Evolutionary conservation across 345 rosid genomes (phyloP).

Genomic region (Adansonia digitata): DNA sequence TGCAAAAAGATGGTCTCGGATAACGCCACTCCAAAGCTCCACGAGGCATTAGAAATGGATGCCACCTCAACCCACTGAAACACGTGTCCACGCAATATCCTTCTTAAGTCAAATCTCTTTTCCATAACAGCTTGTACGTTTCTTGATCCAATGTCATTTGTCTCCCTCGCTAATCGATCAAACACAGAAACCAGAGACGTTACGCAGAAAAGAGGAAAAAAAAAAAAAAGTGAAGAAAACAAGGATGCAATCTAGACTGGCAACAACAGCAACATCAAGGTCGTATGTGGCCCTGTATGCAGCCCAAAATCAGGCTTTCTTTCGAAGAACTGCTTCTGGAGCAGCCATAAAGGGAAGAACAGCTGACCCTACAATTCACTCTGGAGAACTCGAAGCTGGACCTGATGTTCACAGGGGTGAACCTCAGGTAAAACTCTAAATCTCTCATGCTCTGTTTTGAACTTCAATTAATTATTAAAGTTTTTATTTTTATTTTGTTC

Average conservation of each 20-base stretch:
- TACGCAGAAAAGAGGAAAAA: background rate
- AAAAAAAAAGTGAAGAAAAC: too few species aligned
- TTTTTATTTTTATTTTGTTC: background rate
- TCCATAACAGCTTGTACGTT: background rate
- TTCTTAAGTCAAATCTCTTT: background rate
- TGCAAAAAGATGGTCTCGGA: too few species aligned
- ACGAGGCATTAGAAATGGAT: slow-evolving; percentile 2
- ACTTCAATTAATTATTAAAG: background rate
- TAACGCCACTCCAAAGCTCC: slow-evolving; percentile 10
- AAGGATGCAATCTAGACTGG: slow-evolving; percentile 39
- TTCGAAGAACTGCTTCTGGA: slow-evolving; percentile 24
- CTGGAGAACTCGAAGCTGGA: slow-evolving; percentile 29
- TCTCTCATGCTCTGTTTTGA: too few species aligned
- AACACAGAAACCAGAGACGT: background rate
- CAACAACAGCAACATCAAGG: slow-evolving; percentile 27
- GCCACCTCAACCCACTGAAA: slow-evolving; percentile 15
- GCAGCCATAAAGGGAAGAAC: slow-evolving; percentile 36
- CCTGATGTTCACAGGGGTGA: slow-evolving; percentile 31
- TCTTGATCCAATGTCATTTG: background rate
- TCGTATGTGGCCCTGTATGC: slow-evolving; percentile 4
- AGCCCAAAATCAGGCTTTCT: background rate
- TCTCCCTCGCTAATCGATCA: background rate
- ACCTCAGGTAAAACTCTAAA: background rate
- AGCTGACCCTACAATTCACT: slow-evolving; percentile 39
- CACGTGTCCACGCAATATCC: slow-evolving; percentile 21